Conservation (phyloP, 371 early-diverging fungal genomes). For the Mortierella sp. region DNA sequence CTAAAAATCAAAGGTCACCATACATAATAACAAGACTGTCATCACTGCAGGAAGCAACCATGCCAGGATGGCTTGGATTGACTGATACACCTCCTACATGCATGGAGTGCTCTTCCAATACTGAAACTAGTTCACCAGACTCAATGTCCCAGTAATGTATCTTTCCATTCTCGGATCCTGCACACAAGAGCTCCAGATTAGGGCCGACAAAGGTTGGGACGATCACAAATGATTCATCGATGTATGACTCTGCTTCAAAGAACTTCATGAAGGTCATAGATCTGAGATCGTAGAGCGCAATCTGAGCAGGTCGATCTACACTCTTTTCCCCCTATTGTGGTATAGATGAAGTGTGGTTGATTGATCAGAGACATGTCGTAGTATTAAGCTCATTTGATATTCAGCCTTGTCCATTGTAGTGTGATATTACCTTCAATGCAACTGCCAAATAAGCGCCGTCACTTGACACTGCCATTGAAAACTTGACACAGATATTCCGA, state of each 20-base stretch:
- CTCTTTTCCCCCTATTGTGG: constrained; percentile 7
- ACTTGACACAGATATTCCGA: background rate
- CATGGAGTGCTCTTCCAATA: constrained; percentile 32
- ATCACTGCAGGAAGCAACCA: constrained; percentile 45
- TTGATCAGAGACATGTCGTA: background rate
- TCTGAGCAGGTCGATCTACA: constrained; percentile 16
- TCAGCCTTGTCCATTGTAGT: background rate
- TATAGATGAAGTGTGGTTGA: background rate
- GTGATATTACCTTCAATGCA: constrained; percentile 6
- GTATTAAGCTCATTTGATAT: too few species aligned
- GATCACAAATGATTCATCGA: constrained; percentile 2
- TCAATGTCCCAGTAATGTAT: constrained; percentile 36
- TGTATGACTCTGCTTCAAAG: constrained; percentile 30
- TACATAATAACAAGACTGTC: constrained; percentile 42
- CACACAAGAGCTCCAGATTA: constrained; percentile 19
- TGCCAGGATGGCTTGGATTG: constrained; percentile 20
- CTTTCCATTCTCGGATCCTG: constrained; percentile 34
- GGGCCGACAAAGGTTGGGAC: constrained; percentile 31
- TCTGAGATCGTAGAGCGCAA: constrained; percentile 25
- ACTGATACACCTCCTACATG: constrained; percentile 25
- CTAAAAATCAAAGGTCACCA: constrained; percentile 1
- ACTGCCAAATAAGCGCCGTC: constrained; percentile 1
- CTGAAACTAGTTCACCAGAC: constrained; percentile 30
- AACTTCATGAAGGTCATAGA: constrained; percentile 19
- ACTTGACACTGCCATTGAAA: background rate